Evolutionary conservation across 2,329 filamentous ascomycete species (phyloP).

Genomic region (Macroventuria anomochaeta): DNA sequence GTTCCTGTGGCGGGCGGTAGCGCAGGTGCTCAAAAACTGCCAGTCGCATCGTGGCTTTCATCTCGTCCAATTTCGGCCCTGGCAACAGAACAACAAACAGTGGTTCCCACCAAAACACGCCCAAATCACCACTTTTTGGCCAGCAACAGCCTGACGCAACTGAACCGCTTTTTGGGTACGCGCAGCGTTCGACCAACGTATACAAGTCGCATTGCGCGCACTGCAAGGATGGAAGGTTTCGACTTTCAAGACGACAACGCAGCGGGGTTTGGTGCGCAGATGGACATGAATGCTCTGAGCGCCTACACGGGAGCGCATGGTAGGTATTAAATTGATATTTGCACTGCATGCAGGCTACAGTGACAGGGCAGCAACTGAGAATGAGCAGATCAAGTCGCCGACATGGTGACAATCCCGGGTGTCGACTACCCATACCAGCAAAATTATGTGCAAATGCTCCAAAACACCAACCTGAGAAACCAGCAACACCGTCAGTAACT

Average conservation of each 20-base stretch:
- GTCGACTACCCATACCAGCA: not conserved
- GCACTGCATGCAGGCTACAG: not conserved
- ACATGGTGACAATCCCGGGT: not conserved
- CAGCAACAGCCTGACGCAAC: not conserved
- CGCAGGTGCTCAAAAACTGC: not conserved
- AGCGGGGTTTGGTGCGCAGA: not conserved
- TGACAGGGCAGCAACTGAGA: not conserved
- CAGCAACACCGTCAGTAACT: not conserved
- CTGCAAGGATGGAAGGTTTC: constrained; percentile 1
- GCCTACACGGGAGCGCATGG: not conserved
- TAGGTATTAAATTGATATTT: not conserved
- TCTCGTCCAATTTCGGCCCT: constrained; percentile 19
- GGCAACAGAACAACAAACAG: constrained; percentile 15
- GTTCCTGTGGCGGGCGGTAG: not conserved
- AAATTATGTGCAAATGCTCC: not conserved
- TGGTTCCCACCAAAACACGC: not conserved
- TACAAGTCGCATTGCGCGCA: not conserved
- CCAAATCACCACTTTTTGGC: not conserved
- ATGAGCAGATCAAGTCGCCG: not conserved
- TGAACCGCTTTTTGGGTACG: not conserved
- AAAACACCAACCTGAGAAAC: not conserved
- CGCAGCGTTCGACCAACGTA: not conserved
- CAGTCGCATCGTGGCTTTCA: constrained; percentile 14
- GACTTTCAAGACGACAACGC: not conserved
- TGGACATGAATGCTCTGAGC: not conserved